Evolutionary conservation across 352 stramenopile species (phyloP), one percentile per base, ranked within the genome.

Genomic region (Globisporangium rhizosaccharum): DNA sequence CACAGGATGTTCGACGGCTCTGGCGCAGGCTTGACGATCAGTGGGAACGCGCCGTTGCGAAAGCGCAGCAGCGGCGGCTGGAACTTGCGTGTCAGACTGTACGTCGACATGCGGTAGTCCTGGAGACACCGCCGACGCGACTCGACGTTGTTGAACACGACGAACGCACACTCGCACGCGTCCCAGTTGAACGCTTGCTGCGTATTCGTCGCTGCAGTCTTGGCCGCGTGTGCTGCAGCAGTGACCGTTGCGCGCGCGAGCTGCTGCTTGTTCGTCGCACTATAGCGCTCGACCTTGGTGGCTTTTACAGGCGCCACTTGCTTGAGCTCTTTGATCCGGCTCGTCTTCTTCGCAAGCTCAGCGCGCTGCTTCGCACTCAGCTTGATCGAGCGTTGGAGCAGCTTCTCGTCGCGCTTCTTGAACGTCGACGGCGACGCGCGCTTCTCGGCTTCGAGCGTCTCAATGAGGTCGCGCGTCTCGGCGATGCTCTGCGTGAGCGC

Each of bases 131-230:
- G 71, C 1, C 79, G 75, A 9, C 68, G 72, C 10, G 82, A 94
- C 57, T 94, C 87, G 44, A 93, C 47, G 53, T 94, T 87, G 63
- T 96, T 89, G 58, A 96, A 96, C 9, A 95, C 82, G 0, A 96
- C 79, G 52, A 94, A 96, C 0, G 88, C 88, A 52, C 82, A 92
- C 39, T 89, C 73, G 30, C 80, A 91, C 3, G 76, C 77, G 2
- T 80, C 71, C 51, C 74, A 71, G 50, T 90, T 67, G 39, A 90
- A 88, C 1, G 68, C 73, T 15, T 71, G 68, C 1, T 66, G 55
- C 0, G 69, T 71, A 3, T 66, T 75, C 3, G 68, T 61, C 44
- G 67, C 63, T 5, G 65, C 53, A 10, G 72, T 50, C 23, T 75
- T 74, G 1, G 62, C 59, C 0, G 66, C 52, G 33, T 70, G 66